A percentile compares a stretch with the other conserved stretches of the same genome.
Conservation (phyloP, 2,329 filamentous ascomycete species). For the Alternaria sp. region DNA sequence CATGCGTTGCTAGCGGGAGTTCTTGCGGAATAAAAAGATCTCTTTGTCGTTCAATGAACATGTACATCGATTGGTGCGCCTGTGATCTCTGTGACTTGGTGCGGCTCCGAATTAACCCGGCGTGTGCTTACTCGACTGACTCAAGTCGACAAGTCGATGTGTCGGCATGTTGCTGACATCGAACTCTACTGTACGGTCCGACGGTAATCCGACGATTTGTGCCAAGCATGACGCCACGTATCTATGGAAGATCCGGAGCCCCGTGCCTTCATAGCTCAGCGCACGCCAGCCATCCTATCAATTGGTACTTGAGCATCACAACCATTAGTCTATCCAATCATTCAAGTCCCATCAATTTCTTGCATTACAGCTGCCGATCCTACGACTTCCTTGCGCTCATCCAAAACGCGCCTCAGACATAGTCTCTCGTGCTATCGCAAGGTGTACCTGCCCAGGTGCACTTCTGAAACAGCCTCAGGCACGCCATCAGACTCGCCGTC, state of each 20-base stretch:
- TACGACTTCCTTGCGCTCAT: not conserved
- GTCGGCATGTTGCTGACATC: not conserved
- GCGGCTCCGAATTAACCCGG: not conserved
- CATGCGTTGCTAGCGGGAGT: not conserved
- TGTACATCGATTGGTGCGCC: not conserved
- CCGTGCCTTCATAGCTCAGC: not conserved
- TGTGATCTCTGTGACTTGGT: not conserved
- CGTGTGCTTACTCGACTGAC: not conserved
- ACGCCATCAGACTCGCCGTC: not conserved
- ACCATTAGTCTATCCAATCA: not conserved
- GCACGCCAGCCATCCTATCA: not conserved
- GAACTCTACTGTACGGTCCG: not conserved
- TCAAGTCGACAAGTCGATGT: not conserved
- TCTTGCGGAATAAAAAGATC: conserved; percentile 5
- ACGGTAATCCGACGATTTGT: not conserved
- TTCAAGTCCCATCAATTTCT: not conserved
- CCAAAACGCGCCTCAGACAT: conserved; percentile 9
- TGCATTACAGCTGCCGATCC: not conserved
- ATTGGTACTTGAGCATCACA: not conserved
- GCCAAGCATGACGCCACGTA: conserved; percentile 1
- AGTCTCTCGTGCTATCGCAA: not conserved
- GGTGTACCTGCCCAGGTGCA: conserved; percentile 1
- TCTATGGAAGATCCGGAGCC: not conserved
- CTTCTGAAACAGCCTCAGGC: conserved; percentile 8
- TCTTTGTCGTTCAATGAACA: conserved; percentile 5